These are phyloP conservation scores for Rhynchosporium agropyri DNA, from an alignment of 2,329 filamentous ascomycete genomes.

Conservation along the genomic window DNA sequence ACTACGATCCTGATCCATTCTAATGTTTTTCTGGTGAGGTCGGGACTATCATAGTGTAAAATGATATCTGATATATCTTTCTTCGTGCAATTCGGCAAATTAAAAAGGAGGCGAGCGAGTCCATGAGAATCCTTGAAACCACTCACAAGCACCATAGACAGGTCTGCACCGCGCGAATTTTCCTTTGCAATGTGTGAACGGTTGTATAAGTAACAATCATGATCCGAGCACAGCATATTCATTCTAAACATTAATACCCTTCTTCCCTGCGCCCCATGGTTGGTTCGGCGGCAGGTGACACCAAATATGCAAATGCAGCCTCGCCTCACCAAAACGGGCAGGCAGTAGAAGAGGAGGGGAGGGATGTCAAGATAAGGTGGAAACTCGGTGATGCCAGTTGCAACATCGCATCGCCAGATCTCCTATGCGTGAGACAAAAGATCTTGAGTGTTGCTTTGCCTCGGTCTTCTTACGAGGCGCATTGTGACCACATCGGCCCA, in stretches of 20 bases:
- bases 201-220: too few relatives aligned
- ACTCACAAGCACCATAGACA: too few relatives aligned
- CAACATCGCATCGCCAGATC: conserved; percentile 8
- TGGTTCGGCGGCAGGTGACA: conserved; percentile 23
- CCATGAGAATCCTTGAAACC: too few relatives aligned
- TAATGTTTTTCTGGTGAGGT: too few relatives aligned
- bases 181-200: too few relatives aligned
- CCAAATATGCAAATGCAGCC: conserved; percentile 17
- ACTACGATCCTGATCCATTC: too few relatives aligned
- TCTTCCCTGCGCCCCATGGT: neutral
- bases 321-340: conserved; percentile 20
- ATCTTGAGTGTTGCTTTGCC: neutral
- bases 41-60: too few relatives aligned
- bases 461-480: neutral
- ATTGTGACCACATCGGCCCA: neutral
- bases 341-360: neutral
- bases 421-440: neutral
- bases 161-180: too few relatives aligned
- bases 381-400: neutral
- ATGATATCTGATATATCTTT: too few relatives aligned
- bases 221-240: too few relatives aligned
- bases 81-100: too few relatives aligned
- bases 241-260: neutral
- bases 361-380: conserved; percentile 13
- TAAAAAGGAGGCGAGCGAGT: too few relatives aligned